Base-by-base conservation (phyloP, 1,284 basidiomycete genomes). In the Coniophora puteana region DNA sequence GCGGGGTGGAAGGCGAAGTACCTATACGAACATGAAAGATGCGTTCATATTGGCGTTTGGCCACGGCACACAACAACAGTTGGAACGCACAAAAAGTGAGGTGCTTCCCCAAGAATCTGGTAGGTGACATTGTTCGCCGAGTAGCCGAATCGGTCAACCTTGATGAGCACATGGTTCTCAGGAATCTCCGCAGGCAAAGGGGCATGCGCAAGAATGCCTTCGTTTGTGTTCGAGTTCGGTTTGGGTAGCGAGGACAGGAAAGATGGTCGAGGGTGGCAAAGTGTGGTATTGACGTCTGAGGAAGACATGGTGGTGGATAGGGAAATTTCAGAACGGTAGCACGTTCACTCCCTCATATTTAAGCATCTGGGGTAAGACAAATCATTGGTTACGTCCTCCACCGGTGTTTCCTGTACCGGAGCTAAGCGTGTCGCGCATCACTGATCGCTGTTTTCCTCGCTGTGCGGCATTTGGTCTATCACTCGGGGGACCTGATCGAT, bases 121-220 rank as follows among this genome's bases (percentile, higher is more conserved):
- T 78, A 78, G 13, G 77, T 76, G 6, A 78, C 43, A 50, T 83
- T 83, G 53, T 83, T 83, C 26, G 80, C 69, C 16, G 78, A 80
- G 54, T 76, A 83, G 2, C 79, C 79, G 52, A 83, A 82, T 13
- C 72, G 69, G 41, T 82, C 78, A 4, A 83, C 72, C 37, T 65
- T 65, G 43, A 83, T 65, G 21, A 83, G 53, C 24, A 83, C 64
- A 45, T 78, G 70, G 54, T 76, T 68, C n/a, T 54, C 41, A 14
- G 67, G 69, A 21, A 68, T 55, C 1, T 52, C 35, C 10, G 47
- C 36, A 0, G 63, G 64, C 21, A 58, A 50, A 7, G 51, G 41
- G 20, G 66, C 56, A 14, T 41, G 42, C 16, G 40, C 51, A 24
- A 65, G 20, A 41, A 51, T 29, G 6, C 47, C 49, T 21, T 45